Evolutionary conservation across 2,329 filamentous ascomycete species (phyloP), one percentile per base, ranked within the genome.

Genomic region (Herpotrichia juniperi): DNA sequence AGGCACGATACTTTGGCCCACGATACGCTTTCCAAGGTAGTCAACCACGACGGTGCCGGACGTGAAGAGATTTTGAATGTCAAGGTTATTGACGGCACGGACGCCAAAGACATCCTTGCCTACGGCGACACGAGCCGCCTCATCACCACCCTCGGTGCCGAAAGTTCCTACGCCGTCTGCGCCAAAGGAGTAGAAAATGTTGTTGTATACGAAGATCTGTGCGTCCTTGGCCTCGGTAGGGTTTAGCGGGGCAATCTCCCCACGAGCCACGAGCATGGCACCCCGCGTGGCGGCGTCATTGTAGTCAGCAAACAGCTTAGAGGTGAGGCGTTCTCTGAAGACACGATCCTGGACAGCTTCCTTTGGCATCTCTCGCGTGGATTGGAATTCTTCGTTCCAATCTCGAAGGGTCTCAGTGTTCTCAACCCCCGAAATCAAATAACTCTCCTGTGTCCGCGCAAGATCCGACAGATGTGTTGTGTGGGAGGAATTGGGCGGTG

Each of bases 351-450:
- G 93, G 10, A 99, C 90, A 7, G 87, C 91, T 59, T 97, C 93
- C 69, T 92, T 93, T 28, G 93, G 93, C 58, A 99, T 83, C 74
- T 99, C 94, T 66, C 91, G 88, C 10, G 94, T 96, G 2, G 93
- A 96, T 75, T 99, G 94, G 71, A 99, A 96, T 71, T 99, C 94
- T 74, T 99, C 94, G 66, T 99, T 99, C 93, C 96, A 99, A 74
- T 99, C 94, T 52, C 94, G 87, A 57, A 99, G 80, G 4, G 92
- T 96, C 69, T 99, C 94, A 0, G 91, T 91, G 71, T 93, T 96
- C 68, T 99, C 94, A 22, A 93, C 87, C 25, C 96, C 96, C 17
- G 90, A 85, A 54, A 97, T 87, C 54, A 99, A 80, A 71, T 91
- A 97, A 43, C 89, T 90, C 79, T 99, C 94, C 76, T 99, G 94